A percentile compares a stretch with the other conserved stretches of the same genome.
phyloP scores from a whole-genome alignment of 1,139 yeast species.

The Geotrichum cucujoidarum region DNA sequence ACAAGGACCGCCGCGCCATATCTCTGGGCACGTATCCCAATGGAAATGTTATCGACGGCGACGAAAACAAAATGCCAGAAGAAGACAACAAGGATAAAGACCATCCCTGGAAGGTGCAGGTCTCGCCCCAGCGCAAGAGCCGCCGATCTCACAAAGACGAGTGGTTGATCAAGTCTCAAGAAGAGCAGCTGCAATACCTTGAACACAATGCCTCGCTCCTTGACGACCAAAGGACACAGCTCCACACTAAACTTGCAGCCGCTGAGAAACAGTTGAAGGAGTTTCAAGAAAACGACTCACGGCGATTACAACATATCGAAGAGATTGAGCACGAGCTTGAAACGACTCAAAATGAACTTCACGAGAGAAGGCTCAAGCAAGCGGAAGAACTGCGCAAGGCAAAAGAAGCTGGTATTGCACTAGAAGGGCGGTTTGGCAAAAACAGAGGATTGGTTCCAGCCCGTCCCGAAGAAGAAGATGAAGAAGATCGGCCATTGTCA shows the following conservation, averaged over 20 bases:
- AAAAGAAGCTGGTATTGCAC: constrained; percentile 10
- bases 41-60: constrained; percentile 1
- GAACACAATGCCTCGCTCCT: constrained; percentile 20
- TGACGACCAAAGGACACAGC: constrained; percentile 16
- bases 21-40: background rate
- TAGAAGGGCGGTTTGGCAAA: too few relatives aligned
- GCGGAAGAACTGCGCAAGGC: constrained; percentile 17
- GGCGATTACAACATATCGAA: constrained; percentile 19
- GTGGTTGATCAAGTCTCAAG: constrained; percentile 18
- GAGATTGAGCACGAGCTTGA: constrained; percentile 21
- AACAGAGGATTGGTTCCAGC: too few relatives aligned
- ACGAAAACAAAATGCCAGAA: background rate
- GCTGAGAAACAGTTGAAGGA: constrained; percentile 19
- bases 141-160: constrained; percentile 8
- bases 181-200: constrained; percentile 20
- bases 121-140: constrained; percentile 1
- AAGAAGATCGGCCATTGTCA: background rate
- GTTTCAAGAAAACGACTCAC: constrained; percentile 16
- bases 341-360: constrained; percentile 14
- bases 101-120: constrained; percentile 12
- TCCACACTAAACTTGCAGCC: constrained; percentile 14
- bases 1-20: background rate
- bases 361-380: constrained; percentile 15
- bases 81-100: constrained; percentile 3
- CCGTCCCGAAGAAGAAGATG: background rate